Evolutionary conservation across 345 rosid species (phyloP), one percentile per base, ranked within the genome.

Genomic region (Aquilaria yunnanensis): DNA sequence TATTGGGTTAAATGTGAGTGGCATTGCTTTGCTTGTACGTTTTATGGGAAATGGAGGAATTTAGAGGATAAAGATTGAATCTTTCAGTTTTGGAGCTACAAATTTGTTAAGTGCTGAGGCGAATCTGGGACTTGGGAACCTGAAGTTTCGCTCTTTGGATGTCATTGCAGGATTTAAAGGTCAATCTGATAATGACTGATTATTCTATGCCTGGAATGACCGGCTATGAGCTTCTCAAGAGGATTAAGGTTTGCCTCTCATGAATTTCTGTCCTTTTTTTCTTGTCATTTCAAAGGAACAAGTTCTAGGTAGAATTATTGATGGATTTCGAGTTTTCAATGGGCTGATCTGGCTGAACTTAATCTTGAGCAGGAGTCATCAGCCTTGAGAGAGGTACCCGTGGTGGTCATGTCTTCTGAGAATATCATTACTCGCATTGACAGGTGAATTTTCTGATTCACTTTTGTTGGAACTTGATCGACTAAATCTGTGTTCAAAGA

Each of bases 151-250:
- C 43, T n/a, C 6, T 57, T 47, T 66, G 37, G 57, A 13, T 47
- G 9, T 53, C 49, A 34, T 47, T 70, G 8, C 62, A 89, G 96
- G 90, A 77, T 63, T 73, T 92, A 75, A 89, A 86, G 74, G 78
- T 89, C 64, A 89, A 89, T 75, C 62, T 85, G 56, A 88, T 88
- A 57, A 83, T 88, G 82, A 88, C 95, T 0, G 95, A 88, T 67
- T 86, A 89, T 60, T 86, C 96, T 12, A 89, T 89, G 96, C 92
- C 90, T 2, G 96, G 92, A 32, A 84, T 89, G 92, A 86, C 86
- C 10, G 96, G 96, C 32, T 89, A 86, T 65, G 96, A 89, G 60
- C 81, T 89, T 52, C 72, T 89, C 2, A 89, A 89, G 66, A 89
- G 76, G 77, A 88, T 85, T 62, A 88, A 88, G 84, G 96, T 88